Base-by-base conservation (phyloP, 2,329 filamentous ascomycete genomes). In the Neopestalotiopsis clavispora region DNA sequence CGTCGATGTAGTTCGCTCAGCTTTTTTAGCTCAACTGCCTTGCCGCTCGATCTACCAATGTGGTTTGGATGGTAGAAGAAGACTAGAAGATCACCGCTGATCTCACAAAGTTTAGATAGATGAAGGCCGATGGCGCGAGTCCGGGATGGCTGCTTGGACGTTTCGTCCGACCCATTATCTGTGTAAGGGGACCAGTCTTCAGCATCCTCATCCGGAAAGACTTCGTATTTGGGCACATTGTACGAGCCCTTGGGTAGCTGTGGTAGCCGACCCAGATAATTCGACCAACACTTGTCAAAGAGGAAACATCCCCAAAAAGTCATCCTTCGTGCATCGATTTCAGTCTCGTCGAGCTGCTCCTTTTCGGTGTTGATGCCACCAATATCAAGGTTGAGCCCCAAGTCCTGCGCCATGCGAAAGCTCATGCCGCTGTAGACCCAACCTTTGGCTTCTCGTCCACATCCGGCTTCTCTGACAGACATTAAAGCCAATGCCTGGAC, bases 201-300 rank as follows among this genome's bases (percentile, higher is more conserved):
- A 2, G 92, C 87, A 74, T 99, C 96, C 78, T 98, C 96, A 65
- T 90, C 87, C 0, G 94, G 94, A 73, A 97, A 96, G 12, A 98
- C 94, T 69, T 98, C 95, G 72, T 94, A 93, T 78, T 95, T 97
- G 32, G 94, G 92, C 1, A 94, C 93, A 42, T 92, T 97, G 74
- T 94, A 92, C 7, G 93, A 92, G 38, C 90, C 90, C 57, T 89
- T 91, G 0, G 94, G 91, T 12, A 98, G 84, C 79, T 98, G 95
- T 12, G 96, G 95, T 71, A 98, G 85, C 58, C 96, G 91, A 62
- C 96, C 95, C 32, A 98, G 88, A 75, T 98, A 98, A 78, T 98
- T 98, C 64, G 95, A 97, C 95, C 95, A 98, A 79, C 94, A 97
- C 86, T 98, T 98, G 83, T 99, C 96, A 78, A 98, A 97, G n/a